Evolutionary conservation across 2,329 filamentous ascomycete genomes (phyloP), one percentile per base, ranked within the genome.

Genomic region (Fusarium sp.): DNA sequence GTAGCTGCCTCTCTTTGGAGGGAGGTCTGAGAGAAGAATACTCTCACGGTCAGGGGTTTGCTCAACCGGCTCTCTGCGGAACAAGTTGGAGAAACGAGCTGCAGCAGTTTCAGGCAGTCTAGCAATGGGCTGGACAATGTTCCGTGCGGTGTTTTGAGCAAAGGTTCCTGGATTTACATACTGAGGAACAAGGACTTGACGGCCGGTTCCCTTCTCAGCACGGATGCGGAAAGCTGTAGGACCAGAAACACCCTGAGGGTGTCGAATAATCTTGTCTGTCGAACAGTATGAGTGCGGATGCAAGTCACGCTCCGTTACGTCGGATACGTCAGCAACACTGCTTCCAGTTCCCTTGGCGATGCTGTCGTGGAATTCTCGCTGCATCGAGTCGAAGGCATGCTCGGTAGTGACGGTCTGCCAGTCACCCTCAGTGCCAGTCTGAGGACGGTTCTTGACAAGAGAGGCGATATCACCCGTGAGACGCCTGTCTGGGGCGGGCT

Each of bases 281-380:
- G 70, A 69, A 5, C 50, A 64, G 34, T 70, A 61, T 11, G 72
- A 62, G 29, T 61, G 58, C 13, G 52, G 65, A 22, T 62, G 47
- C 3, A 58, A 50, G 6, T 64, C 61, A 26, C 54, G 69, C 22
- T 61, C 55, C 10, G 54, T 56, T 8, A 60, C 59, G 39, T 82
- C 80, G 1, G 80, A 81, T 7, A 78, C 74, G 55, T 82, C 76
- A 3, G 80, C 80, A 22, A 83, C 62, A 52, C 80, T 83, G 61
- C 77, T 81, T 9, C 80, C 79, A 12, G 72, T 72, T 19, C 70
- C 74, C 49, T 72, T 72, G 43, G 59, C 63, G 55, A 71, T 46
- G 28, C 64, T 64, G 51, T 68, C 51, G 22, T 71, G 69, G 35
- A 65, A 58, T 38, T 68, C 61, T 34, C 55, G 64, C 25, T 63